phyloP scores from a whole-genome alignment of 2,329 filamentous ascomycete species.

The Ciborinia camelliae region DNA sequence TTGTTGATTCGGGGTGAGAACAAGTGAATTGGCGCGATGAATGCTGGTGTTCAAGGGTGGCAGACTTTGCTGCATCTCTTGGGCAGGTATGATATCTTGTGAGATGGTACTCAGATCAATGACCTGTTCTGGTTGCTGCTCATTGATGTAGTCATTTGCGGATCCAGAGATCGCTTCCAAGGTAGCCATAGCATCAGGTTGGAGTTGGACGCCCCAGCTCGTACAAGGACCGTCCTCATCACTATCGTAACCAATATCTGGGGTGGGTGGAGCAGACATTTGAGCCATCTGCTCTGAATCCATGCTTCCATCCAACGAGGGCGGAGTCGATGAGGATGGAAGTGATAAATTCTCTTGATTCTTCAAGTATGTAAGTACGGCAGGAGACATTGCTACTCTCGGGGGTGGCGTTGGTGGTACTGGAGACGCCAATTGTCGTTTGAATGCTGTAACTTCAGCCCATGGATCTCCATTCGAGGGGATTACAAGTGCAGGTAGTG shows the following conservation, averaged over 20 bases:
- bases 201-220: slow-evolving; percentile 61
- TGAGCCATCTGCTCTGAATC: slow-evolving; percentile 82
- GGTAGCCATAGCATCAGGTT: slow-evolving; percentile 76
- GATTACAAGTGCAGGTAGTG: slow-evolving; percentile 53
- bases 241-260: slow-evolving; percentile 60
- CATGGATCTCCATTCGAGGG: slow-evolving; percentile 42
- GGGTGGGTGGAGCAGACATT: slow-evolving; percentile 81
- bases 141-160: slow-evolving; percentile 58
- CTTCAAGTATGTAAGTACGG: slow-evolving; percentile 68
- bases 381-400: slow-evolving; percentile 72
- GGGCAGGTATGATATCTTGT: slow-evolving; percentile 39
- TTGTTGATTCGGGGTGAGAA: slow-evolving; percentile 50
- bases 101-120: slow-evolving; percentile 45
- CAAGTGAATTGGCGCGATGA: slow-evolving; percentile 39
- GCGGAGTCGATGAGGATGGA: slow-evolving; percentile 74
- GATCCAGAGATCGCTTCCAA: slow-evolving; percentile 67
- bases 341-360: slow-evolving; percentile 68
- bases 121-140: slow-evolving; percentile 54
- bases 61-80: slow-evolving; percentile 53
- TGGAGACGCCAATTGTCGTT: slow-evolving; percentile 51
- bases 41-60: slow-evolving; percentile 48
- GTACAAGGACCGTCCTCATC: slow-evolving; percentile 62
- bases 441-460: slow-evolving; percentile 46
- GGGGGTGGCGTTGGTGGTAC: slow-evolving; percentile 61
- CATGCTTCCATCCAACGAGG: slow-evolving; percentile 79